These are phyloP conservation scores for Aspergillus sojae DNA, from an alignment of 2,329 filamentous ascomycete genomes.

Conservation along the genomic window DNA sequence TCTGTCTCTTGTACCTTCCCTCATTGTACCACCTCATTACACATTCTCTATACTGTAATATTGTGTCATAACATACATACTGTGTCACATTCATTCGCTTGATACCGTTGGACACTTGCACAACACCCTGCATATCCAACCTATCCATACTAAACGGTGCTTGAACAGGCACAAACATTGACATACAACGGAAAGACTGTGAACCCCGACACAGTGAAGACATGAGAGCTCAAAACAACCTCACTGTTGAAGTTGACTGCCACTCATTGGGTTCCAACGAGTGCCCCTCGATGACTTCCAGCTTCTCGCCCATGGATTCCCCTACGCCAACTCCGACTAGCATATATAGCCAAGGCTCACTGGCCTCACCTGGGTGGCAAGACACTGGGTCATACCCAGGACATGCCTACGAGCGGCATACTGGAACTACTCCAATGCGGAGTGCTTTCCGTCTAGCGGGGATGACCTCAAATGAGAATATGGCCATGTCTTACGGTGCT, in stretches of 20 bases:
- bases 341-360: slow-evolving; percentile 40
- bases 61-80: slow-evolving; percentile 13
- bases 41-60: slow-evolving; percentile 14
- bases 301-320: slow-evolving; percentile 44
- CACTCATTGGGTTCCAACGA: slow-evolving; percentile 42
- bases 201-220: slow-evolving; percentile 36
- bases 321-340: slow-evolving; percentile 44
- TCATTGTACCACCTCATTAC: neutral
- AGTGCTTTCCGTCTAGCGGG: slow-evolving; percentile 40
- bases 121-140: neutral
- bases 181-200: slow-evolving; percentile 29
- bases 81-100: slow-evolving; percentile 1
- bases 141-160: slow-evolving; percentile 23
- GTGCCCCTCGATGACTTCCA: slow-evolving; percentile 44
- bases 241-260: slow-evolving; percentile 43
- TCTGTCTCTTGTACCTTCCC: neutral
- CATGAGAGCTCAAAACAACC: slow-evolving; percentile 41
- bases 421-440: slow-evolving; percentile 35
- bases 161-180: slow-evolving; percentile 33
- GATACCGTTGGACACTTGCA: neutral
- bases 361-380: slow-evolving; percentile 42
- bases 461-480: slow-evolving; percentile 35
- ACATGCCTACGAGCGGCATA: slow-evolving; percentile 33
- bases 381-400: slow-evolving; percentile 32
- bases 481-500: slow-evolving; percentile 35